Evolutionary conservation across 176 grass and related monocot genomes (phyloP).

Genomic region (Aegilops longissima): DNA sequence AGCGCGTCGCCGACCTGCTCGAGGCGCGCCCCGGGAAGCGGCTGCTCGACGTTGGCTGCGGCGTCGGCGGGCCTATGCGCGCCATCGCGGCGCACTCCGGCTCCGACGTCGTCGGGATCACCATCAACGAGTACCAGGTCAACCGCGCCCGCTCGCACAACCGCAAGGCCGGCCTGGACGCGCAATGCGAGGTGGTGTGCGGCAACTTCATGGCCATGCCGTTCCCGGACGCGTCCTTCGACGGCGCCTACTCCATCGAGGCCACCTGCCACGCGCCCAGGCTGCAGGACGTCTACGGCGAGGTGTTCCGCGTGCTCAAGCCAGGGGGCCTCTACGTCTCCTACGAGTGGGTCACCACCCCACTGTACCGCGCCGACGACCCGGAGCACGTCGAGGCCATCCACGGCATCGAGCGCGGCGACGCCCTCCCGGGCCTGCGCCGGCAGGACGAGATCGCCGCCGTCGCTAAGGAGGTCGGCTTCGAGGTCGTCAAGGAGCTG

Average conservation of each 20-base stretch:
- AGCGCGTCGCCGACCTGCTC: slow-evolving; percentile 83
- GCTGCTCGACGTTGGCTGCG: slow-evolving; percentile 74
- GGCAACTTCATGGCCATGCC: slow-evolving; percentile 97
- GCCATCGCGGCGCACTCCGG: slow-evolving; percentile 74
- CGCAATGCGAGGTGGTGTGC: slow-evolving; percentile 72
- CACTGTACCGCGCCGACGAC: slow-evolving; percentile 66
- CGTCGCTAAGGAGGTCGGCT: slow-evolving; percentile 58
- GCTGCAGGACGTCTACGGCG: slow-evolving; percentile 87
- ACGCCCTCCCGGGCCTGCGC: slow-evolving; percentile 79
- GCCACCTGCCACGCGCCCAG: slow-evolving; percentile 91
- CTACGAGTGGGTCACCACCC: slow-evolving; percentile 93
- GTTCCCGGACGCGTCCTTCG: slow-evolving; percentile 72
- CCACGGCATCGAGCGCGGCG: slow-evolving; percentile 80
- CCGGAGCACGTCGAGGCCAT: slow-evolving; percentile 69
- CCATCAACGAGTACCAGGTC: slow-evolving; percentile 98
- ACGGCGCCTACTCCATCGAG: slow-evolving; percentile 92
- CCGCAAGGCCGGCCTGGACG: slow-evolving; percentile 70
- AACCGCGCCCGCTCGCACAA: slow-evolving; percentile 79
- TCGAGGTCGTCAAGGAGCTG: slow-evolving; percentile 74
- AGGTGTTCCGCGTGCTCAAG: slow-evolving; percentile 85
- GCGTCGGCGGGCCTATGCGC: slow-evolving; percentile 92
- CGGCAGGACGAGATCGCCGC: slow-evolving; percentile 62
- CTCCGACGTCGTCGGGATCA: slow-evolving; percentile 76
- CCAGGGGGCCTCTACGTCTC: slow-evolving; percentile 72
- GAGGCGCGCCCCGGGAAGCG: slow-evolving; percentile 41